These are phyloP conservation scores for Zygoascus flipseniorum DNA, from an alignment of 805 yeast genomes.

Conservation along the genomic window DNA sequence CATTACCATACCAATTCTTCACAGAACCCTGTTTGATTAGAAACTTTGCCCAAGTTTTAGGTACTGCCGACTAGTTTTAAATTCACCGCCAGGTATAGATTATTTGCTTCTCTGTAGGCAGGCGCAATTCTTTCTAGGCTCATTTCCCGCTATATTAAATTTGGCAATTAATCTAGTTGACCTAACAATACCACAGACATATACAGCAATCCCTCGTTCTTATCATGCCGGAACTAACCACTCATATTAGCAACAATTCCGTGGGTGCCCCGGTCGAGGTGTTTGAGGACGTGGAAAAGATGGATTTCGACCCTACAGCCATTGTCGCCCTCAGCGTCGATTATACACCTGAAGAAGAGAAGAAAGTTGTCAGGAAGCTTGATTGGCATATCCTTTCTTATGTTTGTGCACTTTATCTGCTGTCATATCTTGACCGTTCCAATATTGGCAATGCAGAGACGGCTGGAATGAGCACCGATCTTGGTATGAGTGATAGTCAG, in stretches of 20 bases:
- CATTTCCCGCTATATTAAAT: no score
- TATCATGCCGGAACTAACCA: not conserved
- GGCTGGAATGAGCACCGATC: slow-evolving; percentile 40
- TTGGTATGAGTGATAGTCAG: slow-evolving; percentile 34
- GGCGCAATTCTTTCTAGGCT: no score
- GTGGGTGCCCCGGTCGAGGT: not conserved
- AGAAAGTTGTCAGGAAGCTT: slow-evolving; percentile 28
- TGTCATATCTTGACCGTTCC: slow-evolving; percentile 44
- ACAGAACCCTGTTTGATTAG: no score
- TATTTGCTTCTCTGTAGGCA: no score
- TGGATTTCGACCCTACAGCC: not conserved
- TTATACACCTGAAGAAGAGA: slow-evolving; percentile 18
- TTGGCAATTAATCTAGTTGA: no score
- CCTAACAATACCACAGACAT: no score
- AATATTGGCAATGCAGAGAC: slow-evolving; percentile 48
- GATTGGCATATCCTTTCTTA: slow-evolving; percentile 39
- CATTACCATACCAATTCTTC: no score
- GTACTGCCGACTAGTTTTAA: no score
- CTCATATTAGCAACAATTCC: not conserved
- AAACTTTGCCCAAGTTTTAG: no score
- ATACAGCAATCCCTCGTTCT: not conserved
- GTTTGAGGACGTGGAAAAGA: not conserved
- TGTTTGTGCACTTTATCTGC: slow-evolving; percentile 38
- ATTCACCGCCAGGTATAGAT: no score
- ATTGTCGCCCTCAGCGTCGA: slow-evolving; percentile 5